Conservation (phyloP, 2,329 filamentous ascomycete species). For the Biscogniauxia marginata region DNA sequence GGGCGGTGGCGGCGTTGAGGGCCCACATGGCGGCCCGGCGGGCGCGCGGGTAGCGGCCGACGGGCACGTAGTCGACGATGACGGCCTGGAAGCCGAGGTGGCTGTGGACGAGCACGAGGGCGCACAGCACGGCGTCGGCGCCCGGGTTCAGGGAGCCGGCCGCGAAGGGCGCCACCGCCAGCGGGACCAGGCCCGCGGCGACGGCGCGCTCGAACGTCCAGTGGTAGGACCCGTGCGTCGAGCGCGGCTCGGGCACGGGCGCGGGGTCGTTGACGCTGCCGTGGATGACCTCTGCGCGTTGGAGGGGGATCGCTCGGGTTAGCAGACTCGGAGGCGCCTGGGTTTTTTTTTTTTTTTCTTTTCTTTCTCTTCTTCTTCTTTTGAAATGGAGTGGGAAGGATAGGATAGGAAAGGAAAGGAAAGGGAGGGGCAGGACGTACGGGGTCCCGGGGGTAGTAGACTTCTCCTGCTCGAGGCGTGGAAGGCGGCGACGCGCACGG, state of each 20-base stretch:
- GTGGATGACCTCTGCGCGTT: too few relatives aligned
- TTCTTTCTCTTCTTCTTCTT: not conserved
- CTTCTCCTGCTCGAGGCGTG: constrained; percentile 75
- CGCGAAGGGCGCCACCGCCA: constrained; percentile 89
- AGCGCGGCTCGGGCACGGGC: constrained; percentile 67
- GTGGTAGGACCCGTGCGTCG: constrained; percentile 93
- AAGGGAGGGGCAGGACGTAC: constrained; percentile 52
- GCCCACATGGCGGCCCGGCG: constrained; percentile 72
- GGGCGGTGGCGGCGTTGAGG: constrained; percentile 74
- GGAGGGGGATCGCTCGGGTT: too few relatives aligned
- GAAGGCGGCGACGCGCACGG: constrained; percentile 71
- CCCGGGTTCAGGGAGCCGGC: constrained; percentile 87
- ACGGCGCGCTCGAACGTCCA: constrained; percentile 94
- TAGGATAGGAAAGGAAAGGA: constrained; percentile 5
- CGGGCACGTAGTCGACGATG: constrained; percentile 89
- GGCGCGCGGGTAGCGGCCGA: constrained; percentile 63
- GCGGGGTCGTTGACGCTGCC: constrained; percentile 81
- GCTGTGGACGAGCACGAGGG: constrained; percentile 82
- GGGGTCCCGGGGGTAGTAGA: constrained; percentile 81
- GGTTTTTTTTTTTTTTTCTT: too few relatives aligned
- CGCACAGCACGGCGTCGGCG: constrained; percentile 82
- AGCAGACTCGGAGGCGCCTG: too few relatives aligned
- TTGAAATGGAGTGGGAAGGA: not conserved
- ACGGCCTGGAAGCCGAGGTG: constrained; percentile 92
- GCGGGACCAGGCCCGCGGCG: constrained; percentile 76